These are phyloP conservation scores for Auriculariales sp. DNA, from an alignment of 768 basidiomycete genomes.

Conservation along the genomic window DNA sequence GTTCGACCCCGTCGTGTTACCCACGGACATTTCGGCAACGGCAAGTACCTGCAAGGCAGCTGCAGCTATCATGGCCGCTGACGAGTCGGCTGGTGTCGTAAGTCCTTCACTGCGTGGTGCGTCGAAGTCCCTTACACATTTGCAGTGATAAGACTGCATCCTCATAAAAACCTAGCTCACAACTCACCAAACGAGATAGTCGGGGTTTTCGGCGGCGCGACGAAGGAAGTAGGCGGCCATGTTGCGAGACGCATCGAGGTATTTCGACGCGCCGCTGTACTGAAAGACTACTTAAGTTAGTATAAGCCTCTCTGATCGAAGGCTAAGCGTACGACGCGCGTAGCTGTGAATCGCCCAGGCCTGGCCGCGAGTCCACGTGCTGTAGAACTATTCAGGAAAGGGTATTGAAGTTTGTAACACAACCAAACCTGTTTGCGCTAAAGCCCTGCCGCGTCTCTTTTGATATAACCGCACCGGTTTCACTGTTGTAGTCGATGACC, in stretches of 20 bases:
- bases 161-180: background rate
- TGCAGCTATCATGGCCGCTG: background rate
- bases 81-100: background rate
- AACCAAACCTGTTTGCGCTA: slow-evolving; percentile 24
- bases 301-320: background rate
- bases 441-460: slow-evolving; percentile 49
- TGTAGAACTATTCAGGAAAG: slow-evolving; percentile 12
- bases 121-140: background rate
- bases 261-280: background rate
- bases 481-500: slow-evolving; percentile 52
- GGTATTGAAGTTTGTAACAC: background rate
- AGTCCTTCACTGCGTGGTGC: background rate
- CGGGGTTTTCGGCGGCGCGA: background rate
- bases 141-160: background rate
- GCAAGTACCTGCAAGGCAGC: background rate
- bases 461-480: slow-evolving; percentile 42
- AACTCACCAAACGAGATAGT: background rate
- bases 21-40: no score
- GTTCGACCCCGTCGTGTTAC: no score
- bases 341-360: slow-evolving; percentile 61
- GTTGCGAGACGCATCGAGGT: background rate
- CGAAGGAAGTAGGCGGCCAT: background rate
- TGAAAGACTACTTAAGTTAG: background rate
- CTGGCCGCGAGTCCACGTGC: slow-evolving; percentile 65
- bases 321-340: slow-evolving; percentile 37